Percentiles rank a stretch among this genome's conserved stretches.
Conservation (phyloP, 2,329 filamentous ascomycete genomes). For the Dendrostoma leiphaemia region DNA sequence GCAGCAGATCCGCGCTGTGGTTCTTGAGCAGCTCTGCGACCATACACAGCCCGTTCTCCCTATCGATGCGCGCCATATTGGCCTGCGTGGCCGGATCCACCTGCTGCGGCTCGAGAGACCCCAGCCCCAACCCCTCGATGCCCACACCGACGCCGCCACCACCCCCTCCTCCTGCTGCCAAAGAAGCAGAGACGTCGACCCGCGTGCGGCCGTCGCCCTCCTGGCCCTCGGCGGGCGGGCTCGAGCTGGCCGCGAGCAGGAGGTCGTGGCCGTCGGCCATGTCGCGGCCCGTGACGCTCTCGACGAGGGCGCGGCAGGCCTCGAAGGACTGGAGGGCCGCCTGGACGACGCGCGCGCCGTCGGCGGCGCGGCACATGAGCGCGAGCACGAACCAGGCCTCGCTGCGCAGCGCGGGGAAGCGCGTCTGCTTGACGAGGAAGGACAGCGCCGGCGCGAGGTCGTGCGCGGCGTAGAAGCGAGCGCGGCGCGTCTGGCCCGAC, state of each 20-base stretch:
- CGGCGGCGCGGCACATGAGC: slow-evolving; percentile 52
- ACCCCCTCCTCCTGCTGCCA: slow-evolving; percentile 12
- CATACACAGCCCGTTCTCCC: slow-evolving; percentile 61
- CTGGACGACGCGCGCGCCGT: slow-evolving; percentile 46
- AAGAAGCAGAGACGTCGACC: too few species aligned
- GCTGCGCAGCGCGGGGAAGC: slow-evolving; percentile 58
- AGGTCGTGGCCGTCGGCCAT: slow-evolving; percentile 24
- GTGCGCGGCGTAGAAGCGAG: slow-evolving; percentile 46
- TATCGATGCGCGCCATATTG: slow-evolving; percentile 50
- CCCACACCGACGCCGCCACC: slow-evolving; percentile 15
- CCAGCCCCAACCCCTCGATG: slow-evolving; percentile 35
- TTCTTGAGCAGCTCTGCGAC: slow-evolving; percentile 53
- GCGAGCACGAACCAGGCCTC: slow-evolving; percentile 64
- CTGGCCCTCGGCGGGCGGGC: not conserved
- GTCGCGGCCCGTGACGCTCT: slow-evolving; percentile 48
- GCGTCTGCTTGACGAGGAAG: slow-evolving; percentile 54
- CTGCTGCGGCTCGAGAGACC: slow-evolving; percentile 42
- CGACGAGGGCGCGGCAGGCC: slow-evolving; percentile 42
- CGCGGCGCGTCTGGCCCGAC: slow-evolving; percentile 21
- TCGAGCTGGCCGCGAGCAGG: slow-evolving; percentile 2
- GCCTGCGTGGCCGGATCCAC: slow-evolving; percentile 41
- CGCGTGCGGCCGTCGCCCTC: slow-evolving; percentile 3
- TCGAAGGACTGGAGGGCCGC: slow-evolving; percentile 40
- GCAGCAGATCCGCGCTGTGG: slow-evolving; percentile 38
- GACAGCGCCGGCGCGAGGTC: slow-evolving; percentile 41